Evolutionary conservation across 768 basidiomycete genomes (phyloP).

Genomic region (Podaxis sp.): DNA sequence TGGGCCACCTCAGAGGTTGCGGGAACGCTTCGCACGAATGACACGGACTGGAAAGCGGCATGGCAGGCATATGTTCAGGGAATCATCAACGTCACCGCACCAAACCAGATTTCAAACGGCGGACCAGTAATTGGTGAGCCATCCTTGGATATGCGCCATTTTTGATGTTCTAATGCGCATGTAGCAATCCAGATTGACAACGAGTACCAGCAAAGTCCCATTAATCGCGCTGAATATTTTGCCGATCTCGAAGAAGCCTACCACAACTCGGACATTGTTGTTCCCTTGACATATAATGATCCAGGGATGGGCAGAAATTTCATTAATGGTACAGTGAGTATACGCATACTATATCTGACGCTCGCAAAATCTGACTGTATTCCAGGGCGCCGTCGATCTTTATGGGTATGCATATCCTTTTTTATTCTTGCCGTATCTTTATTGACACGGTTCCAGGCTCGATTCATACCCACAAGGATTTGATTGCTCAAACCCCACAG

Average conservation of each 20-base stretch:
- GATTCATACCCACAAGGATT: slow-evolving; percentile 80
- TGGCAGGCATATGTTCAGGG: slow-evolving; percentile 75
- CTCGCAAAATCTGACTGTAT: neutral
- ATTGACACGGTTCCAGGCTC: slow-evolving; percentile 31
- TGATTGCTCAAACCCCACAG: slow-evolving; percentile 73
- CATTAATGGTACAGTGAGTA: slow-evolving; percentile 64
- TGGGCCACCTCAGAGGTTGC: slow-evolving; percentile 73
- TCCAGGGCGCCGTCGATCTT: slow-evolving; percentile 70
- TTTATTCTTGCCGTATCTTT: neutral
- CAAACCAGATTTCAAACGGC: slow-evolving; percentile 68
- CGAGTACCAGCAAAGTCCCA: slow-evolving; percentile 60
- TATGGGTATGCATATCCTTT: slow-evolving; percentile 50
- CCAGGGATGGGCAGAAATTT: slow-evolving; percentile 58
- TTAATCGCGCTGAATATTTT: slow-evolving; percentile 57
- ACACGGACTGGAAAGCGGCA: slow-evolving; percentile 63
- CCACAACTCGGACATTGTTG: slow-evolving; percentile 54
- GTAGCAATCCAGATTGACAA: slow-evolving; percentile 54
- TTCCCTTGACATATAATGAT: slow-evolving; percentile 78
- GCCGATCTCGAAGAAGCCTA: slow-evolving; percentile 58
- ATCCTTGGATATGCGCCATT: neutral
- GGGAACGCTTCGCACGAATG: slow-evolving; percentile 71
- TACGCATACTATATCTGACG: neutral
- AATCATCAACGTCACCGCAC: slow-evolving; percentile 57
- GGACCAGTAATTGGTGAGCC: slow-evolving; percentile 72
- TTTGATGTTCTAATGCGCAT: neutral